A percentile compares a stretch with the other conserved stretches of the same genome.
Evolutionary conservation across 805 yeast genomes (phyloP).

Genomic region (Ogataea glucozyma): DNA sequence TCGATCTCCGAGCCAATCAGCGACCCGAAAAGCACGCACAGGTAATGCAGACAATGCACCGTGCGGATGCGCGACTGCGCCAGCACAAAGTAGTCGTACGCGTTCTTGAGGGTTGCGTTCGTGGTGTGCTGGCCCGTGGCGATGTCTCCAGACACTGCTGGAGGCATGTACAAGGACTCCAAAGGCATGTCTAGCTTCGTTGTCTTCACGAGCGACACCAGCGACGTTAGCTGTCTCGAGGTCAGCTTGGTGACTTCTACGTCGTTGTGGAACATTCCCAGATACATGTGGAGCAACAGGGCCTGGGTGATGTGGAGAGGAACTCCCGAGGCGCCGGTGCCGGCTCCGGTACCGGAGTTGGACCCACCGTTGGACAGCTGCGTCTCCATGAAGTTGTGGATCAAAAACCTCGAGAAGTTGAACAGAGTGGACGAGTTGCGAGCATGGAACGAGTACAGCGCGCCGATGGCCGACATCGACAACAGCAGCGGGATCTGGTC

Average conservation of each 20-base stretch:
- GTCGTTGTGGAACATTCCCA: constrained; percentile 58
- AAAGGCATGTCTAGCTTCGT: constrained; percentile 53
- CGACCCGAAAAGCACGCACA: constrained; percentile 48
- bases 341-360: no score
- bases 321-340: no score
- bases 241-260: constrained; percentile 50
- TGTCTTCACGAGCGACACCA: constrained; percentile 54
- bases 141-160: constrained; percentile 33
- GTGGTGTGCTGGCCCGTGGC: no score
- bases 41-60: constrained; percentile 49
- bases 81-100: constrained; percentile 52
- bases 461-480: constrained; percentile 87
- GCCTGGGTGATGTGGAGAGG: constrained; percentile 60
- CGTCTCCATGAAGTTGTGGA: constrained; percentile 65
- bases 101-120: constrained; percentile 43
- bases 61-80: constrained; percentile 60
- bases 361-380: constrained; percentile 45
- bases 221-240: constrained; percentile 52
- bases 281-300: constrained; percentile 53
- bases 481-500: constrained; percentile 65
- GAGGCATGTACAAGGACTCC: constrained; percentile 47
- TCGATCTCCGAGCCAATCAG: constrained; percentile 45
- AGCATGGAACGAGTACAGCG: constrained; percentile 79
- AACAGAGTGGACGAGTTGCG: constrained; percentile 70
- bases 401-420: constrained; percentile 64